A percentile compares a stretch with the other conserved stretches of the same genome.
These are phyloP conservation scores for Hypsizygus marmoreus DNA, from an alignment of 768 basidiomycete genomes.

Conservation along the genomic window DNA sequence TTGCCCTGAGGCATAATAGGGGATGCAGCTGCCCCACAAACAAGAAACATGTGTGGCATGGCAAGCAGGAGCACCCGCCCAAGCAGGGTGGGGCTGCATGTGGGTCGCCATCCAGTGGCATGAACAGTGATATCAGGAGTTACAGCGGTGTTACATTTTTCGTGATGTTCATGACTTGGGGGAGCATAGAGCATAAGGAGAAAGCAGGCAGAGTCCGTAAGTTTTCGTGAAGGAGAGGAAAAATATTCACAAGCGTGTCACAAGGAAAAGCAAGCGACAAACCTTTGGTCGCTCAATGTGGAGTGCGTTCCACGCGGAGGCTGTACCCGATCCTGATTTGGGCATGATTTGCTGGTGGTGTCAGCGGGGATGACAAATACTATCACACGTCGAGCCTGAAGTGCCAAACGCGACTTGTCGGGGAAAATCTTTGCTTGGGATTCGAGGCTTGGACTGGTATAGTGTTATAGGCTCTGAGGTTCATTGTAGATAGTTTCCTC, in stretches of 20 bases:
- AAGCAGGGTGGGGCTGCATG: slow-evolving; percentile 1
- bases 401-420: too few species aligned
- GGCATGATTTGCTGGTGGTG: too few species aligned
- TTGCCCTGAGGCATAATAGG: background rate
- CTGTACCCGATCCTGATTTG: slow-evolving; percentile 1
- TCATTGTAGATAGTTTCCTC: too few species aligned
- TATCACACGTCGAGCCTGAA: too few species aligned
- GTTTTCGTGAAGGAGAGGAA: slow-evolving; percentile 4
- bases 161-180: slow-evolving; percentile 9
- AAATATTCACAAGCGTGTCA: slow-evolving; percentile 4
- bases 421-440: too few species aligned
- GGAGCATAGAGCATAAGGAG: background rate
- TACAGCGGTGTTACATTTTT: background rate
- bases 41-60: slow-evolving; percentile 4
- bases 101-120: background rate
- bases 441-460: too few species aligned
- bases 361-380: too few species aligned
- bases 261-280: slow-evolving; percentile 1
- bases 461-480: too few species aligned
- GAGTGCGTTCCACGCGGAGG: background rate
- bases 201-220: background rate
- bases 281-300: too few species aligned
- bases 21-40: slow-evolving; percentile 15
- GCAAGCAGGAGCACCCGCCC: slow-evolving; percentile 7
- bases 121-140: background rate